A percentile compares a stretch with the other conserved stretches of the same genome.
Evolutionary conservation across 75 land plant genomes (phyloP).

Genomic region (Larix kaempferi): DNA sequence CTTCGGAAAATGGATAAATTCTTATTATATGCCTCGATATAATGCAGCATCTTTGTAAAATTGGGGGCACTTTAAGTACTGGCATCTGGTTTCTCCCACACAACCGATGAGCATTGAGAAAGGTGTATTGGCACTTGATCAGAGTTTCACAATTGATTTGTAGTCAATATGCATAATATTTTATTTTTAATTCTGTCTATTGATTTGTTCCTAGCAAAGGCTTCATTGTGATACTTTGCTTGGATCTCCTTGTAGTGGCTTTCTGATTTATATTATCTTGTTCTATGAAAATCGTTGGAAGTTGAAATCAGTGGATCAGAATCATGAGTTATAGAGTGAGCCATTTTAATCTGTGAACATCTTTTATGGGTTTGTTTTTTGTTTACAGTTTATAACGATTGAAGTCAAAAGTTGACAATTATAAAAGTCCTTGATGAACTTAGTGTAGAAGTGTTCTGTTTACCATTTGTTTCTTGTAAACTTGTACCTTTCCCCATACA

Average conservation of each 20-base stretch:
- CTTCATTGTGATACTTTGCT: not conserved
- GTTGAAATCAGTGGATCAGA: not conserved
- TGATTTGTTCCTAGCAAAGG: conserved; percentile 3
- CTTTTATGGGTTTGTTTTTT: no score
- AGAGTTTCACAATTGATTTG: not conserved
- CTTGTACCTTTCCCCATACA: no score
- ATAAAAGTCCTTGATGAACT: no score
- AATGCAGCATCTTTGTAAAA: not conserved
- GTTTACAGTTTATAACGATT: no score
- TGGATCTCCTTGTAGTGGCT: not conserved
- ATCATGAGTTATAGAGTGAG: not conserved
- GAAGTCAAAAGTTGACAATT: no score
- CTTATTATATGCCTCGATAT: not conserved
- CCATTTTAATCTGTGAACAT: not conserved
- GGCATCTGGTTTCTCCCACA: not conserved
- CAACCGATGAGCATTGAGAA: not conserved
- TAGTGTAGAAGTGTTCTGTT: no score
- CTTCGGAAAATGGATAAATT: not conserved
- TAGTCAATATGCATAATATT: conserved; percentile 2
- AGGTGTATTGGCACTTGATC: not conserved
- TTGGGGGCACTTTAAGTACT: not conserved
- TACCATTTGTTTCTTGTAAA: no score
- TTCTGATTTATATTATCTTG: not conserved
- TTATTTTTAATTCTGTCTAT: conserved; percentile 3
- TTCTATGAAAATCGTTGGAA: not conserved